Evolutionary conservation across 306 rosid species (phyloP), one percentile per base, ranked within the genome.

Genomic region (Canavalia ensiformis): DNA sequence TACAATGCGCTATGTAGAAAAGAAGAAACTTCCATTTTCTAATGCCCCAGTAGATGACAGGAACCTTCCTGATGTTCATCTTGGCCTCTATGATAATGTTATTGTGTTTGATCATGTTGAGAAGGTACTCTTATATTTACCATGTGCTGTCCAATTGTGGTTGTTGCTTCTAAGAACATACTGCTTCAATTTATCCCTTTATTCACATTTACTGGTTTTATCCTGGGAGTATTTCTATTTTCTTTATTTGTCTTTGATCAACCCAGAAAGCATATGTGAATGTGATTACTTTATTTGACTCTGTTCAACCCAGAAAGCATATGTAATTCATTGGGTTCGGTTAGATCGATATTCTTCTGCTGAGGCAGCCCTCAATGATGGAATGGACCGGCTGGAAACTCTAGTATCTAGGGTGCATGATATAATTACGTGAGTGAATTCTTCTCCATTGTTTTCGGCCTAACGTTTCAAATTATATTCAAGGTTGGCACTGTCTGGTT

Each of bases 71-170:
- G 99, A 93, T 90, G 62, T 93, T 70, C 99, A 95, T 88, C 89
- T 95, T 33, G 98, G 99, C 82, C 97, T 95, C 76, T 95, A 93
- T 83, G 94, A 95, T 75, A 87, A 89, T 41, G 97, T 95, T 46
- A 87, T 95, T 66, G 99, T 95, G 84, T 95, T 95, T 71, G 98
- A 95, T 86, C 99, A 95, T 68, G 94, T 95, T 78, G 92, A 90
- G 60, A 95, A 95, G 98, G 99, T 95, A 88, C 55, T 13, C 44
- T 54, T 42, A 8, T 72, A 42, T 78, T 72, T 89, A 68, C 59
- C 73, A 50, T 4, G 11, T 30, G 13, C 25, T 64, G 50, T 42
- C 55, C 34, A 49, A 72, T 65, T 77, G 56, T 63, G 51, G 28
- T 67, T 70, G 8, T 30, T 72, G 3, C 58, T 35, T 69, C 52